Percentiles rank a stretch among this genome's conserved stretches.
Conservation (phyloP, 176 grass and related monocot species). For the Aegilops sharonensis region DNA sequence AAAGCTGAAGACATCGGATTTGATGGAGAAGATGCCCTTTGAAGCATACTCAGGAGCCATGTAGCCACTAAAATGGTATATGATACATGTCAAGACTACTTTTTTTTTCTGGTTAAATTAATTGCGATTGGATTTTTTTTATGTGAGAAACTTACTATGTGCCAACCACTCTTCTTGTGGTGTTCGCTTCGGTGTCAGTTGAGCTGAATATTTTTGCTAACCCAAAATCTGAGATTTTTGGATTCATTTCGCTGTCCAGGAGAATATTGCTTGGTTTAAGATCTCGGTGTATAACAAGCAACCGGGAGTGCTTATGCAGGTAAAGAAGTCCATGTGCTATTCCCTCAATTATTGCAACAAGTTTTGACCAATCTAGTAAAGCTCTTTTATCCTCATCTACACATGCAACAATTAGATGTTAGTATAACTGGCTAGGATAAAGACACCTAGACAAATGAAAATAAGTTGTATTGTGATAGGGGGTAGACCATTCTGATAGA, state of each 20-base stretch:
- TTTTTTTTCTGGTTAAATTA: not conserved
- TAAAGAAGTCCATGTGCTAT: slow-evolving; percentile 29
- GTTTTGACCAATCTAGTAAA: slow-evolving; percentile 15
- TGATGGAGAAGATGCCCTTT: slow-evolving; percentile 1
- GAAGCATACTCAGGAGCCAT: slow-evolving; percentile 36
- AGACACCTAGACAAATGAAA: not conserved
- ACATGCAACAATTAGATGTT: not conserved
- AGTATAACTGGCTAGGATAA: not conserved
- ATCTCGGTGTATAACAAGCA: slow-evolving; percentile 23
- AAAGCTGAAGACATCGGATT: slow-evolving; percentile 23
- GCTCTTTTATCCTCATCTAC: slow-evolving; percentile 16
- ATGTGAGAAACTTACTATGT: slow-evolving; percentile 20
- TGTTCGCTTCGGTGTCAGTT: not conserved
- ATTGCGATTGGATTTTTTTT: not conserved
- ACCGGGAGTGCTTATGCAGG: slow-evolving; percentile 17
- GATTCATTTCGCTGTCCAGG: not conserved
- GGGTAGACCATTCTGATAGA: not conserved
- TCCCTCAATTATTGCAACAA: not conserved
- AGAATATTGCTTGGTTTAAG: slow-evolving; percentile 29
- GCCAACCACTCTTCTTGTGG: slow-evolving; percentile 8
- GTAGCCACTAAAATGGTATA: slow-evolving; percentile 28
- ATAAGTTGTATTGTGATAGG: not conserved
- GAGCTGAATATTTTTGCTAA: slow-evolving; percentile 27
- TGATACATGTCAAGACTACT: not conserved
- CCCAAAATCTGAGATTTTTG: slow-evolving; percentile 17